Evolutionary conservation across 768 basidiomycete genomes (phyloP).

Genomic region (Scleroderma citrinum): DNA sequence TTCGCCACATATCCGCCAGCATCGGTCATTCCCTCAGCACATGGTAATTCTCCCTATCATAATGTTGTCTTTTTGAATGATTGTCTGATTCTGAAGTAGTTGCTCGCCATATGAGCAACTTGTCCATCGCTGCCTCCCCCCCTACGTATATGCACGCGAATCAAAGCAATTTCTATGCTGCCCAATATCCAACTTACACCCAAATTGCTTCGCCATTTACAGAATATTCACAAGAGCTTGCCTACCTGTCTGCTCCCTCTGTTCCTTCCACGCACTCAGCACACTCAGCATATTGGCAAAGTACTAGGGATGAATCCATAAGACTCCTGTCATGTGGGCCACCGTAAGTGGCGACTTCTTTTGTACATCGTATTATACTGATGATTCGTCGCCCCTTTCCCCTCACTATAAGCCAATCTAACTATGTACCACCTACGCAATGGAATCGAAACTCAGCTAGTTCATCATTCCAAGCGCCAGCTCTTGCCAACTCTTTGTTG

Average conservation of each 20-base stretch:
- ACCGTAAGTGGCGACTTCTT: constrained; percentile 35
- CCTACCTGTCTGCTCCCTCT: constrained; percentile 48
- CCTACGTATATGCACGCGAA: constrained; percentile 60
- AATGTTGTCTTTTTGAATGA: constrained; percentile 1
- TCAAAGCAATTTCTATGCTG: constrained; percentile 15
- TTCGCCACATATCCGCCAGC: constrained; percentile 67
- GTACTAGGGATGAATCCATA: constrained; percentile 53
- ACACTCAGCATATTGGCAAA: constrained; percentile 60
- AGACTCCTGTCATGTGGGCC: constrained; percentile 50
- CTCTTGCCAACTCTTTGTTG: constrained; percentile 61
- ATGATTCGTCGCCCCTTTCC: constrained; percentile 9
- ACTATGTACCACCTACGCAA: constrained; percentile 31
- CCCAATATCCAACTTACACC: constrained; percentile 24
- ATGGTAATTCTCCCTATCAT: constrained; percentile 41
- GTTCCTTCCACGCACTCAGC: constrained; percentile 35
- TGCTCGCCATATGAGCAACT: constrained; percentile 55
- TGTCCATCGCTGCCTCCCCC: constrained; percentile 52
- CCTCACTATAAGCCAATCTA: constrained; percentile 21
- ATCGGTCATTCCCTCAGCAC: constrained; percentile 70
- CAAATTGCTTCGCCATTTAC: constrained; percentile 52
- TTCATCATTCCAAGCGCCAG: constrained; percentile 48
- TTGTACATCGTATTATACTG: not conserved
- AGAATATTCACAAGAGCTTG: constrained; percentile 60
- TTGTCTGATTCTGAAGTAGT: constrained; percentile 39
- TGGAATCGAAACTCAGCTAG: constrained; percentile 39